Percentiles rank a stretch among this genome's conserved stretches.
Conservation (phyloP, 805 yeast genomes). For the Metschnikowia baotianmanensis region DNA sequence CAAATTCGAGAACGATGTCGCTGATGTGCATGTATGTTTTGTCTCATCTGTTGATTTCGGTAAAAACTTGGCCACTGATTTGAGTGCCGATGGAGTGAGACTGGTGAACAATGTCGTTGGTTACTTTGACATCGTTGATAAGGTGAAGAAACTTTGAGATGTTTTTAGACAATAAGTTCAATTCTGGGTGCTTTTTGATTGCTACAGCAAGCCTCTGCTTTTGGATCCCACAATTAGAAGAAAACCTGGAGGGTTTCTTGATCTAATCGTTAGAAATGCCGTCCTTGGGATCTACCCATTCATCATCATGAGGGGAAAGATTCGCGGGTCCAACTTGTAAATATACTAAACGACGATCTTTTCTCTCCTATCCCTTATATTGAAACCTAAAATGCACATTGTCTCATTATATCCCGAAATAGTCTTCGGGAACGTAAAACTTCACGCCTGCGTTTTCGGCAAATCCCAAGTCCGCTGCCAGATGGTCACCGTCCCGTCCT, state of each 20-base stretch:
- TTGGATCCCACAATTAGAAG: no score
- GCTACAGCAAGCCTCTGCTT: no score
- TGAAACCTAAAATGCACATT: not conserved
- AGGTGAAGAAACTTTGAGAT: constrained; percentile 22
- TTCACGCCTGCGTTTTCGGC: constrained; percentile 52
- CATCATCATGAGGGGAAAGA: no score
- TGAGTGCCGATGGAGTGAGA: constrained; percentile 25
- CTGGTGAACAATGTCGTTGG: constrained; percentile 48
- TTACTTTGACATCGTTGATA: constrained; percentile 67
- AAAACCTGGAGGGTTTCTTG: no score
- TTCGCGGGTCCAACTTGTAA: no score
- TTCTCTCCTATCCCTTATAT: not conserved
- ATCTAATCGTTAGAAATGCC: no score
- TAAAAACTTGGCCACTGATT: constrained; percentile 19
- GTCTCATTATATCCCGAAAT: constrained; percentile 32
- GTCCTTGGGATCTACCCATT: no score
- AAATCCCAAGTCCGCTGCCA: constrained; percentile 73
- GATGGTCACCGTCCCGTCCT: constrained; percentile 74
- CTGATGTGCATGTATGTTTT: constrained; percentile 44
- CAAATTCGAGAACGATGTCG: constrained; percentile 69
- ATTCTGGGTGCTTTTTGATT: no score
- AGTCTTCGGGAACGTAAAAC: constrained; percentile 73
- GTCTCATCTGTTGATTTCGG: constrained; percentile 31
- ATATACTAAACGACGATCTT: not conserved
- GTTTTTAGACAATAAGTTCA: not conserved